Percentiles rank a stretch among this genome's conserved stretches.
These are phyloP conservation scores for Fusarium acutatum DNA, from an alignment of 2,329 filamentous ascomycete genomes.

Conservation along the genomic window DNA sequence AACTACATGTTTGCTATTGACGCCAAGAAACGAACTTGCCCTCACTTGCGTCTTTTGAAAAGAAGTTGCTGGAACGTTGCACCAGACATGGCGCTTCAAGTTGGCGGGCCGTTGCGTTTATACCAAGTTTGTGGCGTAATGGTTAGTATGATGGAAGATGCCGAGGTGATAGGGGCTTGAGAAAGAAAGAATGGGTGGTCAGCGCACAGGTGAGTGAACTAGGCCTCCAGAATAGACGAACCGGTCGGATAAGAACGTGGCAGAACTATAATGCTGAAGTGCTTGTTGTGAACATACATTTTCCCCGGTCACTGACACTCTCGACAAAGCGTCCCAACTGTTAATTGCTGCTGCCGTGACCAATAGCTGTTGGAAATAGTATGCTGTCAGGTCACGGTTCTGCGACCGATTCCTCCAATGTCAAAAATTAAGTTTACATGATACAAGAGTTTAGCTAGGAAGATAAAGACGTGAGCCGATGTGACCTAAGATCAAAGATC, in stretches of 20 bases:
- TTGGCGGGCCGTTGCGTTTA: neutral
- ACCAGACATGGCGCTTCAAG: neutral
- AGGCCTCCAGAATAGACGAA: neutral
- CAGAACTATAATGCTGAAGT: neutral
- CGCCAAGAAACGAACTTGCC: neutral
- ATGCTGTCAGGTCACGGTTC: neutral
- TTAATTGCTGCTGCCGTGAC: too few relatives aligned
- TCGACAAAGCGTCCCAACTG: neutral
- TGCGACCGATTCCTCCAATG: neutral
- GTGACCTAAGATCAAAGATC: neutral
- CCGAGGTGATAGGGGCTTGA: neutral
- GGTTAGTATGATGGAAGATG: neutral
- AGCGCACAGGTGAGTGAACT: neutral
- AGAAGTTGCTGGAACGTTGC: neutral
- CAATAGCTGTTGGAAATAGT: neutral
- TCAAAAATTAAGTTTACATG: neutral
- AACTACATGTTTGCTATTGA: neutral
- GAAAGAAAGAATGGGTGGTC: neutral
- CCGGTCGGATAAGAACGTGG: neutral
- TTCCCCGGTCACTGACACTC: neutral
- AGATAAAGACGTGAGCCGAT: neutral
- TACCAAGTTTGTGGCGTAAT: neutral
- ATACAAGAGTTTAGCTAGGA: neutral
- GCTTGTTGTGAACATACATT: neutral
- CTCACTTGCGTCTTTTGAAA: neutral